phyloP scores from a whole-genome alignment of 2,329 filamentous ascomycete species.

The Colletotrichum sp. region DNA sequence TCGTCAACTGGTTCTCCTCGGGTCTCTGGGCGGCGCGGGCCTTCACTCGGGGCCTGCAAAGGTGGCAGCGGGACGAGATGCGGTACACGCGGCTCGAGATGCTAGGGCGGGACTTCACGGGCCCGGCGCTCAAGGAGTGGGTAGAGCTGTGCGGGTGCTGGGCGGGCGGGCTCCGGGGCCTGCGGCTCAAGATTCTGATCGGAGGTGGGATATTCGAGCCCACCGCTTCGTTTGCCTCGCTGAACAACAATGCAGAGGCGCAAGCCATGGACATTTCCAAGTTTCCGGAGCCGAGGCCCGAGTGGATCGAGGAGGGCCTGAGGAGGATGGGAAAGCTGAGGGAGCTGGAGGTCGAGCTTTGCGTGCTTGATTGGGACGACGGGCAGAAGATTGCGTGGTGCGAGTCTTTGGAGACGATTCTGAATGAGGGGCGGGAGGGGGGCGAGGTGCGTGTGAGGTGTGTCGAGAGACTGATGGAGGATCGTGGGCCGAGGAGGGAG shows the following conservation, averaged over 20 bases:
- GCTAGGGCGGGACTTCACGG: constrained; percentile 39
- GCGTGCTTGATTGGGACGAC: constrained; percentile 32
- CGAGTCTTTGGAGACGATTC: constrained; percentile 27
- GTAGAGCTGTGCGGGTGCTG: constrained; percentile 38
- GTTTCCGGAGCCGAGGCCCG: constrained; percentile 19
- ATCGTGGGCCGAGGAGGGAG: not conserved
- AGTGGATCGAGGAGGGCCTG: constrained; percentile 39
- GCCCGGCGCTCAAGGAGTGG: constrained; percentile 36
- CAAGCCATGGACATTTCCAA: constrained; percentile 27
- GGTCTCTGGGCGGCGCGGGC: constrained; percentile 45
- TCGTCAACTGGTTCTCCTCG: constrained; percentile 50
- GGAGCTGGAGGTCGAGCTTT: constrained; percentile 46
- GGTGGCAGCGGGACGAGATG: constrained; percentile 48
- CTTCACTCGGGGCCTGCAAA: constrained; percentile 35
- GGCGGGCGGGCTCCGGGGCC: constrained; percentile 38
- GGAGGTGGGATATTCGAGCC: constrained; percentile 26
- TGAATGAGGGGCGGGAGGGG: constrained; percentile 25
- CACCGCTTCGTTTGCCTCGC: constrained; percentile 2
- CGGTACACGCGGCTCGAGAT: constrained; percentile 47
- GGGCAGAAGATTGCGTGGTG: constrained; percentile 41
- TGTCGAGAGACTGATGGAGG: constrained; percentile 25
- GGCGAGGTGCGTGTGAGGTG: constrained; percentile 26
- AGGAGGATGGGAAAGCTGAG: constrained; percentile 33
- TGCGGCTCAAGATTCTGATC: constrained; percentile 43
- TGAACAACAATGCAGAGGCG: constrained; percentile 12